Evolutionary conservation across 805 yeast species (phyloP).

Genomic region (Yarrowia deformans): DNA sequence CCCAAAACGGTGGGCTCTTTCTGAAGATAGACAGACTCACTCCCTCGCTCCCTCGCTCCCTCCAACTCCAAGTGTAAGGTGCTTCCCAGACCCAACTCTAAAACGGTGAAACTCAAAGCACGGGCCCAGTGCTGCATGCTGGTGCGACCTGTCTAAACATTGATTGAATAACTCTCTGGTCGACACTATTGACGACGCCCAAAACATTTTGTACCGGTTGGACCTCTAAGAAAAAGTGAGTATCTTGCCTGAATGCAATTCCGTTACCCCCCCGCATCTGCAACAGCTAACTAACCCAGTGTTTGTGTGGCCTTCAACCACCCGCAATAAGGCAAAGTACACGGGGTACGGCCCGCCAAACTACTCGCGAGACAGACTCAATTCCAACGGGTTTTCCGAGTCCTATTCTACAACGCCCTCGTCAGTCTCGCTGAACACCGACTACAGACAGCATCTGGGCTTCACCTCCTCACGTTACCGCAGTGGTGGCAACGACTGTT

Average conservation of each 20-base stretch:
- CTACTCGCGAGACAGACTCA: constrained; percentile 31
- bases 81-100: constrained; percentile 16
- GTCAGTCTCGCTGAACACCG: constrained; percentile 25
- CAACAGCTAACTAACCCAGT: constrained; percentile 20
- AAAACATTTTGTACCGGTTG: constrained; percentile 8
- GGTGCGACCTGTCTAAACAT: constrained; percentile 16
- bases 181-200: constrained; percentile 5
- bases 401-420: constrained; percentile 35
- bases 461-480: constrained; percentile 34
- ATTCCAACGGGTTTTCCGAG: constrained; percentile 27
- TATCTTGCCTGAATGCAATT: not conserved
- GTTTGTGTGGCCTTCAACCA: constrained; percentile 37
- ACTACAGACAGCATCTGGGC: constrained; percentile 37
- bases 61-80: constrained; percentile 5
- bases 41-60: not conserved
- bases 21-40: too few species aligned
- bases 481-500: constrained; percentile 21
- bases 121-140: constrained; percentile 10
- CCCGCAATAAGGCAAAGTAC: constrained; percentile 36
- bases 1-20: not conserved
- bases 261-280: too few species aligned
- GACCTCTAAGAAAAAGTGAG: constrained; percentile 16
- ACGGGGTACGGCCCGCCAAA: constrained; percentile 33
- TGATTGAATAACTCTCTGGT: not conserved
- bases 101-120: constrained; percentile 22